phyloP scores from a whole-genome alignment of 1,284 basidiomycete genomes.

The Veloporphyrellus conicus region DNA sequence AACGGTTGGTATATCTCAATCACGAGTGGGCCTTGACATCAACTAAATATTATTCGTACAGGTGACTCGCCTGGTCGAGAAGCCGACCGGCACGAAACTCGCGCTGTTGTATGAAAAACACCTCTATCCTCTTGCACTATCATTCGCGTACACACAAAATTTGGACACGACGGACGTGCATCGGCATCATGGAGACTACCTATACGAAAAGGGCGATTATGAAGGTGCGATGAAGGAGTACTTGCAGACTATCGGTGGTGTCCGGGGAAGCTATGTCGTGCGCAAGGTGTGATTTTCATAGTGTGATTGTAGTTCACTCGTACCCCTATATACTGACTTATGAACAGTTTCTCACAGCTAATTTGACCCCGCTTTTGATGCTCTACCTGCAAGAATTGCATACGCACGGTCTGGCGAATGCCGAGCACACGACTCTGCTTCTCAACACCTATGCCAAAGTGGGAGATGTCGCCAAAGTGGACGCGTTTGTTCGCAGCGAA shows the following conservation, averaged over 20 bases:
- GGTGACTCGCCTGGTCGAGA: constrained; percentile 73
- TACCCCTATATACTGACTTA: constrained; percentile 6
- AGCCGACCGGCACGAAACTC: constrained; percentile 74
- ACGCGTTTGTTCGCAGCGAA: constrained; percentile 89
- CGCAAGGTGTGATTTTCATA: constrained; percentile 65
- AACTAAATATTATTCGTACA: constrained; percentile 27
- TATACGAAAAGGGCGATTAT: constrained; percentile 89
- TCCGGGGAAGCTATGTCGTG: constrained; percentile 95
- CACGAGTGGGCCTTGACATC: background rate
- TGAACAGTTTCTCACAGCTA: constrained; percentile 87
- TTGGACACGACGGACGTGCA: constrained; percentile 85
- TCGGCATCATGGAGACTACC: constrained; percentile 84
- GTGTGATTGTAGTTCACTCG: background rate
- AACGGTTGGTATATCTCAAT: constrained; percentile 44
- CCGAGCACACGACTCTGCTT: constrained; percentile 94
- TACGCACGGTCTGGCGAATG: constrained; percentile 82
- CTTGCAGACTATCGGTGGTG: constrained; percentile 81
- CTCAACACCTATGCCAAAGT: constrained; percentile 97
- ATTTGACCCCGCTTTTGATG: constrained; percentile 91
- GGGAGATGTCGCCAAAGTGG: constrained; percentile 83
- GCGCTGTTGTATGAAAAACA: constrained; percentile 78
- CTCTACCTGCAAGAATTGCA: constrained; percentile 96
- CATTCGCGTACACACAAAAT: constrained; percentile 72
- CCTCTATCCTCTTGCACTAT: constrained; percentile 71
- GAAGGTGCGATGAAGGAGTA: constrained; percentile 93